Evolutionary conservation across 2,329 filamentous ascomycete genomes (phyloP).

Genomic region (Diaporthe eres): DNA sequence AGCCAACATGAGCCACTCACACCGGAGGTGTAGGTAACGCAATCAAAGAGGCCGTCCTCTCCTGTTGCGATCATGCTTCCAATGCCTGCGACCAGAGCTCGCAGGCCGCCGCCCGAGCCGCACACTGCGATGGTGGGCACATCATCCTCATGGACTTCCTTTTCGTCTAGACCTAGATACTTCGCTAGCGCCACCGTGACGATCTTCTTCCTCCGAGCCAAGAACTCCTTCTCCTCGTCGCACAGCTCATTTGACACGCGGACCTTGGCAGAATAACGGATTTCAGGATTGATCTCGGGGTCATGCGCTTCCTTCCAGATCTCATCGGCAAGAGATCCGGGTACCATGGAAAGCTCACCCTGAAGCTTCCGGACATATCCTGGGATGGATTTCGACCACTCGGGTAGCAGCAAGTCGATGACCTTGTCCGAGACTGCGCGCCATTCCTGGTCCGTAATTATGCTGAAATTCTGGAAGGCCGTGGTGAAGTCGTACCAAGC

Average conservation of each 20-base stretch:
- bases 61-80: conserved; percentile 88
- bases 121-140: conserved; percentile 95
- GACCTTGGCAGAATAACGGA: conserved; percentile 84
- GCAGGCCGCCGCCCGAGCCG: conserved; percentile 90
- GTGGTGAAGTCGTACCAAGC: conserved; percentile 65
- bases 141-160: conserved; percentile 91
- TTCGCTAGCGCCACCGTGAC: conserved; percentile 81
- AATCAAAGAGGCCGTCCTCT: conserved; percentile 92
- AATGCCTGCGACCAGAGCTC: conserved; percentile 90
- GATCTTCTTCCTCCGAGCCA: conserved; percentile 76
- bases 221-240: conserved; percentile 83
- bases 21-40: conserved; percentile 93
- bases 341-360: conserved; percentile 86
- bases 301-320: conserved; percentile 95
- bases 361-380: conserved; percentile 86
- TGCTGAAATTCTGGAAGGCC: conserved; percentile 67
- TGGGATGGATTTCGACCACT: conserved; percentile 85
- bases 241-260: conserved; percentile 87
- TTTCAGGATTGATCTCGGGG: conserved; percentile 86
- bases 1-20: conserved; percentile 98
- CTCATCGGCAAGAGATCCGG: conserved; percentile 90
- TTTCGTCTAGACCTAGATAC: conserved; percentile 84
- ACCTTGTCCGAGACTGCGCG: conserved; percentile 69
- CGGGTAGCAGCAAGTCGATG: conserved; percentile 81
- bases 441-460: conserved; percentile 70